Evolutionary conservation across 768 basidiomycete species (phyloP).

Genomic region (Podaxis carcinomalis): DNA sequence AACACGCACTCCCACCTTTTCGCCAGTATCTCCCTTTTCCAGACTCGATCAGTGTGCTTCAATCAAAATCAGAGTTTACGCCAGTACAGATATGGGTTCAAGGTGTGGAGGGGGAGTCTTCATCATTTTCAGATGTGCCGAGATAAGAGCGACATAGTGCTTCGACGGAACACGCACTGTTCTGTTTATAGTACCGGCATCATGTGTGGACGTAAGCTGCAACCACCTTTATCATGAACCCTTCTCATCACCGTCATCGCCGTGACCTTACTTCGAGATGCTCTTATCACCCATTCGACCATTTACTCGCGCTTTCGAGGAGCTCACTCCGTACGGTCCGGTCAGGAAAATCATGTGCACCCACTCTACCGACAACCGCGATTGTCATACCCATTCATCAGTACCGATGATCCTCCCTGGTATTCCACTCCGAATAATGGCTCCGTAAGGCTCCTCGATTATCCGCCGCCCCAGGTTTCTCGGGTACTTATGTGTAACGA

Average conservation of each 20-base stretch:
- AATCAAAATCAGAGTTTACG: neutral
- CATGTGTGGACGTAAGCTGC: neutral
- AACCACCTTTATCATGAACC: neutral
- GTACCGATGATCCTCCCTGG: neutral
- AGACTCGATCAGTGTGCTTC: neutral
- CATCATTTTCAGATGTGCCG: neutral
- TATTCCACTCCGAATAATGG: neutral
- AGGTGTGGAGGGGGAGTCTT: neutral
- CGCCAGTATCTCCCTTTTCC: neutral
- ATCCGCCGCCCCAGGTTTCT: neutral
- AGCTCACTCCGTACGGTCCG: neutral
- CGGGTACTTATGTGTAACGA: neutral
- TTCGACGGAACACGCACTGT: neutral
- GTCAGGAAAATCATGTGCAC: neutral
- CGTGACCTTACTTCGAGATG: neutral
- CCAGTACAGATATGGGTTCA: neutral
- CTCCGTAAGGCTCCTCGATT: neutral
- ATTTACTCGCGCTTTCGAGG: neutral
- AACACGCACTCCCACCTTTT: neutral
- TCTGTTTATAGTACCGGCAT: neutral
- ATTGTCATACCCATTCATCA: neutral
- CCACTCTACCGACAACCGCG: neutral
- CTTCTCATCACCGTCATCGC: neutral
- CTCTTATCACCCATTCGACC: neutral
- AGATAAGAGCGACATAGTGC: conserved; percentile 5